Base-by-base conservation (phyloP, 805 yeast species). In the Candida ascalaphidarum region DNA sequence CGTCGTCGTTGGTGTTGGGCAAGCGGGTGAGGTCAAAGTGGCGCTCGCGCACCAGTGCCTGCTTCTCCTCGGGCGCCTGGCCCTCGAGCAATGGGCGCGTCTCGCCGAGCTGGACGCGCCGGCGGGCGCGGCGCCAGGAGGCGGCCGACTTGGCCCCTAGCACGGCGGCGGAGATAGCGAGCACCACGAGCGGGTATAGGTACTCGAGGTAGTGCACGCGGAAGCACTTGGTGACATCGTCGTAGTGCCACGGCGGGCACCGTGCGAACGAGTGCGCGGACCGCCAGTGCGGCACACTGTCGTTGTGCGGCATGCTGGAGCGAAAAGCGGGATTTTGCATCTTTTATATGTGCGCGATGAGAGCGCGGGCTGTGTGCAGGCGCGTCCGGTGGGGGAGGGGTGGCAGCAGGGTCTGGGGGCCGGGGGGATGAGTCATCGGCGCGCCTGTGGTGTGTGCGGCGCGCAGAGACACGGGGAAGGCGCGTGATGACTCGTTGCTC, bases 21-120 rank as follows among this genome's bases (percentile, higher is more conserved):
- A 81, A 48, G 13, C 68, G 65, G 12, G 69, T 61, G 18, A 81
- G 63, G 39, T 81, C 81, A 39, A 81, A 81, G 48, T 81, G 92
- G 25, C 68, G 69, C 18, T 71, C 71, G 23, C 74, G 66, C 22
- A 73, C 51, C 32, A 43, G 44, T 11, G 33, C 38, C 15, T 30
- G 33, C 5, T 30, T 32, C 14, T 26, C 21, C 16, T 26, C 23
- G 17, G 28, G 25, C 14, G 35, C 17, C 21, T 34, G 34, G 14
- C 47, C 39, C 11, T 61, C 58, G 33, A 61, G 39, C 17, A 61
- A 46, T 4, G 68, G 67, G 18, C 50, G 45, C 14, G 39, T 35
- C 27, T 59, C 64, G 17, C 21, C 46, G 25, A 41, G 34, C 28
- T 37, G 34, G 14, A 43, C 40, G 7, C 26, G 15, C 18, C 23